Conservation (phyloP, 2,329 filamentous ascomycete species). For the Exserohilum rostratum region DNA sequence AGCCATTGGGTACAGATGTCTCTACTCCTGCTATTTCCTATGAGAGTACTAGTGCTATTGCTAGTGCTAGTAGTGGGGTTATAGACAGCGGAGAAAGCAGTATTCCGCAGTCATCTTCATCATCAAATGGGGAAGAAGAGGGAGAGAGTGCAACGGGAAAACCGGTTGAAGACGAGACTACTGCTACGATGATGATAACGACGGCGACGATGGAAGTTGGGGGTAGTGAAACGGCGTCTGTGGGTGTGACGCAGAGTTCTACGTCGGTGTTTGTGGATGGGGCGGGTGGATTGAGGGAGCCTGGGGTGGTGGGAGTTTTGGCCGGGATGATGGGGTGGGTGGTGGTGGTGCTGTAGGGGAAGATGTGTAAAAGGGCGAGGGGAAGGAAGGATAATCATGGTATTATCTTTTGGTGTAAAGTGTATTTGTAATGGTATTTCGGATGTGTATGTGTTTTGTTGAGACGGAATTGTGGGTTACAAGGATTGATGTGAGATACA, state of each 20-base stretch:
- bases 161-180: neutral
- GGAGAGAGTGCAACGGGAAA: neutral
- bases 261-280: slow-evolving; percentile 29
- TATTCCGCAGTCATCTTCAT: neutral
- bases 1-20: neutral
- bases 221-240: slow-evolving; percentile 4
- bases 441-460: neutral
- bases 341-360: slow-evolving; percentile 25
- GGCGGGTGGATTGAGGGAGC: slow-evolving; percentile 18
- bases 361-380: neutral
- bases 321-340: slow-evolving; percentile 27
- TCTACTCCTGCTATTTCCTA: too few relatives aligned
- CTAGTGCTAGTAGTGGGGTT: neutral
- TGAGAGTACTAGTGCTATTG: neutral
- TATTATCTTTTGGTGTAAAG: neutral
- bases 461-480: too few relatives aligned
- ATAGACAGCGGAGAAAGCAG: too few relatives aligned
- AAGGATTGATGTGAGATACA: neutral
- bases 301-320: slow-evolving; percentile 20
- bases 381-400: too few relatives aligned
- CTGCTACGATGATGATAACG: neutral
- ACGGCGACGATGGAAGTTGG: too few relatives aligned
- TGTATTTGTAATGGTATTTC: too few relatives aligned
- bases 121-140: too few relatives aligned
- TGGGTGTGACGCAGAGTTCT: neutral